Evolutionary conservation across 352 stramenopile genomes (phyloP), one percentile per base, ranked within the genome.

Genomic region (Globisporangium recalcitrans): DNA sequence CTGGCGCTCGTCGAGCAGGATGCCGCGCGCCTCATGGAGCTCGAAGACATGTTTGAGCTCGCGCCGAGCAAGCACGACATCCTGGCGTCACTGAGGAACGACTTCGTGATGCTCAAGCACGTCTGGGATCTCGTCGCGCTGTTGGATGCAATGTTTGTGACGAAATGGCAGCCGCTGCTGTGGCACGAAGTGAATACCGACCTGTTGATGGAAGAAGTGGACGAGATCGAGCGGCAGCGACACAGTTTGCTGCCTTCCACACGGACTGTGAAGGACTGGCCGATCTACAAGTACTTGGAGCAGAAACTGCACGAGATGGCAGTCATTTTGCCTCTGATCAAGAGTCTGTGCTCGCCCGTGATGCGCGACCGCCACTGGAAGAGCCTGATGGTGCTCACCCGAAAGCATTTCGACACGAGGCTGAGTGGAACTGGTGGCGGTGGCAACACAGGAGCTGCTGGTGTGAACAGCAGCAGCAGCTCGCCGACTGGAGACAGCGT

Each of bases 31-130:
- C 74, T 97, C 52, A 77, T 96, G 34, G 88, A 98, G 55, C 75
- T 98, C 13, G 94, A 98, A 68, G 94, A 98, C 51, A 93, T 98
- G 67, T 98, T 98, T 69, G 95, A 98, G 65, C 72, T 98, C 11
- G 69, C 86, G 1, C 73, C 80, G 1, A 95, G 78, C 22, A 90
- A 90, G 27, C 79, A 87, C 34, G 81, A 91, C n/a, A 75, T 96
- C 47, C 82, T 98, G 22, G 70, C 73, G 8, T 70, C 85, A 51
- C 82, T 96, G 19, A 79, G 92, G 1, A 71, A 44, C 21, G 95
- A 98, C 66, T 91, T 98, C 53, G 83, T 85, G 21, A 75, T 96
- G 29, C 75, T 98, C 2, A 96, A 97, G 55, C 71, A 88, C 27
- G 75, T 98, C 14, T 98, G 95, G 95, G 90, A 98, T 68, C 93